Evolutionary conservation across 257 asterid genomes (phyloP).

Genomic region (Craterostigma plantagineum): DNA sequence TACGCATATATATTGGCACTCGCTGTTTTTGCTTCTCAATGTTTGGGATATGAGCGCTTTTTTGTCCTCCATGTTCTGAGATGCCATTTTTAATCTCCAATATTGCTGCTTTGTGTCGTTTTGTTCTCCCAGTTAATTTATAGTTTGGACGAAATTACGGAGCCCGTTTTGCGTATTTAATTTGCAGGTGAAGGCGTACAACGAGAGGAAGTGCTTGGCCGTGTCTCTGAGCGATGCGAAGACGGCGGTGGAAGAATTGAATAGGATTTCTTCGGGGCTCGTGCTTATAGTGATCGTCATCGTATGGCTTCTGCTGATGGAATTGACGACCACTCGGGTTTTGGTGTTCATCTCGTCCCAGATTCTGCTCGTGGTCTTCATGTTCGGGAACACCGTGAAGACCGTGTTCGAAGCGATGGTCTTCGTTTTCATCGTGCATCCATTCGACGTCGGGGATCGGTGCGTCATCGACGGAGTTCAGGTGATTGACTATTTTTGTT

Average conservation of each 20-base stretch:
- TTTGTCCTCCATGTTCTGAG: not conserved
- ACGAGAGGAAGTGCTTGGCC: slow-evolving; percentile 49
- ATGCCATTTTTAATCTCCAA: not conserved
- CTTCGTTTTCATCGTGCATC: slow-evolving; percentile 46
- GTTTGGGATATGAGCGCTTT: not conserved
- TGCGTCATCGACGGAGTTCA: slow-evolving; percentile 44
- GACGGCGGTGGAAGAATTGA: slow-evolving; percentile 45
- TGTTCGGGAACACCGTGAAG: slow-evolving; percentile 52
- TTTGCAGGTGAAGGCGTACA: slow-evolving; percentile 38
- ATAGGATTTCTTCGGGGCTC: slow-evolving; percentile 12
- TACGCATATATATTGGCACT: not conserved
- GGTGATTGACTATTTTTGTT: slow-evolving; percentile 13
- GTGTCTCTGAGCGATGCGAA: slow-evolving; percentile 41
- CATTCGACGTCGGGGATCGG: slow-evolving; percentile 49
- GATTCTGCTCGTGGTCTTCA: slow-evolving; percentile 31
- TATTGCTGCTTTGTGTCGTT: too few species aligned
- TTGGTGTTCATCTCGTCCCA: slow-evolving; percentile 37
- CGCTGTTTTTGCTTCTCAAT: not conserved
- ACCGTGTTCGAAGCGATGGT: slow-evolving; percentile 36
- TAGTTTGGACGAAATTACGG: too few species aligned
- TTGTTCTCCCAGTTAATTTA: too few species aligned
- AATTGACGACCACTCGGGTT: slow-evolving; percentile 27
- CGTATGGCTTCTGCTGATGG: slow-evolving; percentile 28
- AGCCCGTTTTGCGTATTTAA: not conserved
- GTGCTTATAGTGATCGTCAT: slow-evolving; percentile 20